phyloP scores from a whole-genome alignment of 202 grass and related monocot genomes.

The Dendrocalamus latiflorus region DNA sequence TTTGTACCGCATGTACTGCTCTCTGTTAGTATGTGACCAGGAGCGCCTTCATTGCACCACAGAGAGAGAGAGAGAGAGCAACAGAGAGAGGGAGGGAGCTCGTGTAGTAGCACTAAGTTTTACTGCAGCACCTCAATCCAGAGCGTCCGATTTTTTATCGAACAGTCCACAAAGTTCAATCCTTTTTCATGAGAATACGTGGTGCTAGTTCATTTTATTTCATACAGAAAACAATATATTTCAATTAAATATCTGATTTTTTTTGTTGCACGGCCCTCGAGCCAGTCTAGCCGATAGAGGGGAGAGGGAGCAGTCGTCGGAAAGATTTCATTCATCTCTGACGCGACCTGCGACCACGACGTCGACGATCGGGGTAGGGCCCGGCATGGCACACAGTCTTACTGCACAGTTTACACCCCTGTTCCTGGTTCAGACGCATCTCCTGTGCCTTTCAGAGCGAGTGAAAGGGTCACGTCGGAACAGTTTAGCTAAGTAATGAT shows the following conservation, averaged over 20 bases:
- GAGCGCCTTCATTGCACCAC: neutral
- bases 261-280: no score
- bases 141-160: neutral
- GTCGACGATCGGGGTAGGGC: neutral
- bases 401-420: neutral
- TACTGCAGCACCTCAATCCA: neutral
- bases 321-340: slow-evolving; percentile 16
- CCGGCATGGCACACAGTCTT: neutral
- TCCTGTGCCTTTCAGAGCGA: neutral
- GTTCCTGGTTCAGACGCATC: slow-evolving; percentile 2
- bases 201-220: neutral
- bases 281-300: no score
- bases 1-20: neutral
- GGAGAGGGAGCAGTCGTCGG: neutral
- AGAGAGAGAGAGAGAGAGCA: no score
- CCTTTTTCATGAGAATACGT: neutral
- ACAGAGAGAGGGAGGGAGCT: no score
- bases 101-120: neutral
- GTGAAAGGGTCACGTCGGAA: neutral
- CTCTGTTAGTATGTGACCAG: neutral
- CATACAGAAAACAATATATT: neutral
- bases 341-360: slow-evolving; percentile 23
- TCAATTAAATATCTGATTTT: neutral
- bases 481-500: neutral
- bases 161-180: neutral